Evolutionary conservation across 2,329 filamentous ascomycete genomes (phyloP).

Genomic region (Venturia oleaginea): DNA sequence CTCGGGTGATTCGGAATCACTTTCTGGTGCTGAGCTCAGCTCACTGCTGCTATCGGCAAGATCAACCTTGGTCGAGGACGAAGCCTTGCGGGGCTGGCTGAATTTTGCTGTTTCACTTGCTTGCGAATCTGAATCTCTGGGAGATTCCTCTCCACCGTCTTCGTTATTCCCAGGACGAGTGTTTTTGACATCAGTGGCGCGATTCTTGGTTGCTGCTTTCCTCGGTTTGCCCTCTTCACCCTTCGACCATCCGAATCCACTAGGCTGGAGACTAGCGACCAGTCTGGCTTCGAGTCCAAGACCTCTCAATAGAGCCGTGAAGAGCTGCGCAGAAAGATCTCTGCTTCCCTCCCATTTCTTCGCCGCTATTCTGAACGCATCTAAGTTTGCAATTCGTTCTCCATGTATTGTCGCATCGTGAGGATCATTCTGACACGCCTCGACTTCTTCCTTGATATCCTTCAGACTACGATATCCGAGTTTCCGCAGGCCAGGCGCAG

Average conservation of each 20-base stretch:
- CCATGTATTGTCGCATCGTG: conserved; percentile 60
- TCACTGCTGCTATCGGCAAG: neutral
- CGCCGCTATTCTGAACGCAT: conserved; percentile 61
- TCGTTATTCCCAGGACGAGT: neutral
- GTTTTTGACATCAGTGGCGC: neutral
- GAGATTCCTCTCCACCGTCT: neutral
- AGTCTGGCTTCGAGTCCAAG: conserved; percentile 75
- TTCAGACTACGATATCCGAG: conserved; percentile 76
- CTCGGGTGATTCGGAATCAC: conserved; percentile 45
- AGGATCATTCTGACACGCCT: conserved; percentile 55
- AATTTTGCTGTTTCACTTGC: neutral
- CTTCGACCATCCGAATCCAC: conserved; percentile 88
- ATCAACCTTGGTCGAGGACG: neutral
- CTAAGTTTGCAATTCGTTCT: conserved; percentile 59
- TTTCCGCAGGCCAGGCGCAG: conserved; percentile 75
- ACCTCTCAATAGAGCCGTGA: conserved; percentile 73
- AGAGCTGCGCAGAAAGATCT: conserved; percentile 81
- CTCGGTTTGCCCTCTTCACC: conserved; percentile 61
- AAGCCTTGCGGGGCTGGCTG: neutral
- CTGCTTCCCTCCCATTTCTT: conserved; percentile 67
- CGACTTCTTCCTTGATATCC: conserved; percentile 62
- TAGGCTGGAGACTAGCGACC: conserved; percentile 73
- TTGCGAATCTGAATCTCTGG: neutral
- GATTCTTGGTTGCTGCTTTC: conserved; percentile 21
- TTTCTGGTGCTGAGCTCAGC: conserved; percentile 31